Evolutionary conservation across 2,329 filamentous ascomycete genomes (phyloP).

Genomic region (Aaosphaeria pasadenensis): DNA sequence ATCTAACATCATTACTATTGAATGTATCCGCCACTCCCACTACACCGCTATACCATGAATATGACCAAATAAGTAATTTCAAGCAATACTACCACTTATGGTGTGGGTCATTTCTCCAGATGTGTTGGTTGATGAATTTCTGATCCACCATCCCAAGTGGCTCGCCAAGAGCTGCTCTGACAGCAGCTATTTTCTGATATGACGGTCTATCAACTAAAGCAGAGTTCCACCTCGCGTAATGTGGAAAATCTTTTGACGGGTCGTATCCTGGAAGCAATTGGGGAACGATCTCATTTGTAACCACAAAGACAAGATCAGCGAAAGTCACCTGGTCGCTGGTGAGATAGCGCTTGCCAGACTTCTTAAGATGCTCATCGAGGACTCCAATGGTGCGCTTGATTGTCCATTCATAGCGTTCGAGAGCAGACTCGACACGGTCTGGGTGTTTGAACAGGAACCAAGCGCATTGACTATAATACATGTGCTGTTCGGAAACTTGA

Average conservation of each 20-base stretch:
- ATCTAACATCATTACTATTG: too few relatives aligned
- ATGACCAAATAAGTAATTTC: too few relatives aligned
- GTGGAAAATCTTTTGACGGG: background rate
- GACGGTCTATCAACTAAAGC: background rate
- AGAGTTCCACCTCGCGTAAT: background rate
- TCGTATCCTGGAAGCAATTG: background rate
- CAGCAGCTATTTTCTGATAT: background rate
- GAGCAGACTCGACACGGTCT: constrained; percentile 40
- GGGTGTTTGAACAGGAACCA: constrained; percentile 40
- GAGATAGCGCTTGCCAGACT: constrained; percentile 26
- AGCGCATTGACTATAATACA: constrained; percentile 41
- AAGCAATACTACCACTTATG: too few relatives aligned
- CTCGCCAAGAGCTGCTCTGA: background rate
- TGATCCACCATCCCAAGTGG: background rate
- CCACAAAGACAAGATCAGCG: constrained; percentile 41
- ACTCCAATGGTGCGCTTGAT: constrained; percentile 44
- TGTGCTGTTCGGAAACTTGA: constrained; percentile 27
- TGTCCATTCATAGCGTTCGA: constrained; percentile 45
- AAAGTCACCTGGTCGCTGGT: constrained; percentile 43
- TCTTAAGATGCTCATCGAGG: constrained; percentile 28
- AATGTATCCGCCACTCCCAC: too few relatives aligned
- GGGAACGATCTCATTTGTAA: background rate
- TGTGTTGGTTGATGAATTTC: background rate
- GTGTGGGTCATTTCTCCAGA: background rate
- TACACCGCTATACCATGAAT: too few relatives aligned